A percentile compares a stretch with the other conserved stretches of the same genome.
Conservation (phyloP, 306 rosid species). For the Pterocarpus santalinus region DNA sequence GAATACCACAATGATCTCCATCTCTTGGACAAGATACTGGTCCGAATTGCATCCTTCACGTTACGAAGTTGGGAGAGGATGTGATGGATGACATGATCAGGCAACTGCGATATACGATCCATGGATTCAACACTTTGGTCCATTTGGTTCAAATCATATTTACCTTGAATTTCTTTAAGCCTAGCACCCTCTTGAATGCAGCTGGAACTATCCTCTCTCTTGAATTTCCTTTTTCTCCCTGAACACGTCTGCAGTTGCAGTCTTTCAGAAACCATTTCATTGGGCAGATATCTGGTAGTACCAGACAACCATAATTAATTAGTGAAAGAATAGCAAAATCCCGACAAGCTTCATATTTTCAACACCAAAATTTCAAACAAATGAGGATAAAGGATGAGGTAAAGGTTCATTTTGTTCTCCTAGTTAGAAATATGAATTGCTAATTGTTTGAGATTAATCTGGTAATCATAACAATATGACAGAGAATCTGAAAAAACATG, state of each 20-base stretch:
- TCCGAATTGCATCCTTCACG: constrained; percentile 56
- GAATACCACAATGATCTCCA: constrained; percentile 69
- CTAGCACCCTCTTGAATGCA: constrained; percentile 13
- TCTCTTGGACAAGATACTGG: constrained; percentile 62
- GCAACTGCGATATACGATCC: constrained; percentile 56
- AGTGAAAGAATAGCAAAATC: not conserved
- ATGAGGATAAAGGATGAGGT: not conserved
- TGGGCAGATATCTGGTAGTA: constrained; percentile 20
- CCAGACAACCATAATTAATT: not conserved
- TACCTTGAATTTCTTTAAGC: constrained; percentile 13
- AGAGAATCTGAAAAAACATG: not conserved
- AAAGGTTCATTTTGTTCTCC: not conserved
- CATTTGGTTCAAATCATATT: constrained; percentile 18
- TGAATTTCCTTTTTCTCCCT: constrained; percentile 29
- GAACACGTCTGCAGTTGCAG: not conserved
- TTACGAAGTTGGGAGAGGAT: constrained; percentile 56
- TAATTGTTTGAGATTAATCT: constrained; percentile 8
- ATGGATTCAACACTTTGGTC: constrained; percentile 25
- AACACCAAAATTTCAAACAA: not conserved
- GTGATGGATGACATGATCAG: constrained; percentile 60
- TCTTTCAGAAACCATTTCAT: constrained; percentile 32
- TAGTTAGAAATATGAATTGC: not conserved
- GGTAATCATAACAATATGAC: constrained; percentile 19
- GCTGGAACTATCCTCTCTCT: not conserved
- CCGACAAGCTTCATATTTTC: constrained; percentile 15